Base-by-base conservation (phyloP, 306 rosid genomes). In the Quercus agrifolia region DNA sequence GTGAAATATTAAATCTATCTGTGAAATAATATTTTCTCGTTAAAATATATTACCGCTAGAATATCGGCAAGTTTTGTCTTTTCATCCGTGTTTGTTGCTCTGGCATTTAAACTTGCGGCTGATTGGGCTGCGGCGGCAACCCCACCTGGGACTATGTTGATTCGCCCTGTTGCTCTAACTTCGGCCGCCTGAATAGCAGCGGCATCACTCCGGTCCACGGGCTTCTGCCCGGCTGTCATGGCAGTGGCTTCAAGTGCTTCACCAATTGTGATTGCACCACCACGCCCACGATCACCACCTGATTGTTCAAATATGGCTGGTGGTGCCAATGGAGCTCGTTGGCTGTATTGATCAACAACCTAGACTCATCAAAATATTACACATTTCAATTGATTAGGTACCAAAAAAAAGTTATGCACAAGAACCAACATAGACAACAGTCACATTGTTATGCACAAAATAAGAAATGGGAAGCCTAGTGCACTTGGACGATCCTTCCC, bases 131-230 rank as follows among this genome's bases (percentile, higher is more conserved):
- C 88, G 0, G 94, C 93, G 0, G 94, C 97, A 5, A 93, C 89
- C 17, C 97, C 91, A 0, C 92, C 92, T 0, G 93, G 93, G 33
- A 87, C 84, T 9, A 88, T 86, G 87, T 79, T 86, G 51, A 89
- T 90, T 5, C 89, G 84, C 0, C 98, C 91, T 0, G 92, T 90
- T 44, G 97, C 97, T 77, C 94, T 85, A 17, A 86, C 91, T 80
- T 90, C 97, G 0, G 97, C 97, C 0, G 97, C 98, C 64, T 93
- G 97, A 69, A 91, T 93, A 0, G 98, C 97, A 0, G 97, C 97
- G 0, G 91, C 94, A 3, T 90, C 92, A 27, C 94, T 91, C 89
- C 84, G 81, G 54, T 83, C 94, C 59, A 88, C 92, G 0, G 90
- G 79, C 76, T 93, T 90, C 67, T 80, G 68, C 30, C 94, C 90